Evolutionary conservation across 495 filamentous ascomycete species (phyloP), one percentile per base, ranked within the genome.

Genomic region (Lasiosphaeris hirsuta): DNA sequence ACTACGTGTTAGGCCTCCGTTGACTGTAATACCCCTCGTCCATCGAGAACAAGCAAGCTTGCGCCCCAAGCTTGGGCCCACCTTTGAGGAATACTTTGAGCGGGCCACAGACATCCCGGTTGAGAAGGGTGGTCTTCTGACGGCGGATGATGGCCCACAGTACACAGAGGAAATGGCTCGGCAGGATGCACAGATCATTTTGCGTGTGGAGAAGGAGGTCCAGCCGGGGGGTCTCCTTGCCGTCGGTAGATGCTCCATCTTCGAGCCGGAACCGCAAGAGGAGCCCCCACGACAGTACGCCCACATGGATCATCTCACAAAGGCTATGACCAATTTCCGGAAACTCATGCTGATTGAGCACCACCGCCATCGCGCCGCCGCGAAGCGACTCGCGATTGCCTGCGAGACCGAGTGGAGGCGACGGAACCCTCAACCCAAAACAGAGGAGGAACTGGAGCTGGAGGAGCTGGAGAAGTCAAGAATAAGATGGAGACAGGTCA

Each of bases 291-390:
- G 81, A 55, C 90, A 90, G 52, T 96, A 90, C 73, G 85, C 86
- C 13, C 92, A 96, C 64, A 81, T 83, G 55, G 92, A 97, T 65
- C 89, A 96, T 64, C 78, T 97, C 7, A 81, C 90, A 41, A 84
- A 86, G 11, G 91, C 96, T 62, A 90, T 89, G 43, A 60, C 89
- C 10, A 83, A 90, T 60, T 92, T 97, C 63, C 84, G 89, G 40
- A 85, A 81, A 59, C 75, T 96, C 39, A 79, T 97, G 75, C 73
- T 85, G 18, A 78, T 84, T 51, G 95, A 97, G 69, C 83, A 87
- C 54, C 82, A 80, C 60, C 81, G 85, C 10, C 95, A 97, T 65
- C 76, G 74, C 34, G 73, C 71, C 37, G 68, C 77, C n/a, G 89
- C 89, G 7, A 91, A 87, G 65, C 74, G 78, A 19, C 60, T 89